Base-by-base conservation (phyloP, 352 stramenopile genomes). In the Phytophthora pseudosyringae region DNA sequence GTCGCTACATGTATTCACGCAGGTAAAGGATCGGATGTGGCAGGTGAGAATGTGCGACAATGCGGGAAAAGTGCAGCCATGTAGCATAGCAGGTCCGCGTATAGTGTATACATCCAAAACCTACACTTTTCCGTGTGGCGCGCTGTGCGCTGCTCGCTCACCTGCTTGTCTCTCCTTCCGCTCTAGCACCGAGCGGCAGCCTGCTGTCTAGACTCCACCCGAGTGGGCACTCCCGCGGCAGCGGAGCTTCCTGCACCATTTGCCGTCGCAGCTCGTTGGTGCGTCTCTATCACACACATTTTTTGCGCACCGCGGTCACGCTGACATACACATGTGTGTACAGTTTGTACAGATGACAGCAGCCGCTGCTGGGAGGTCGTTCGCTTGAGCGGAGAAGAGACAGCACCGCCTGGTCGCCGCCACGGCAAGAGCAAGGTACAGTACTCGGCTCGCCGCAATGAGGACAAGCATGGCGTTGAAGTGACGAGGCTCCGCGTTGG, bases 21-120 rank as follows among this genome's bases (percentile, higher is more conserved):
- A 60, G 49, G 32, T 39, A 32, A 11, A 3, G 1, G 49, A 56
- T 62, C 8, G 25, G 4, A 38, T 48, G 3, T 48, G 6, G 21
- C 10, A 69, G 38, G 53, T 41, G 8, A 25, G 16, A 45, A 45
- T 11, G 53, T 69, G 64, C 33, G 59, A 73, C 59, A 61, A 61
- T 51, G 59, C 16, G 40, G 52, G 39, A 36, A 44, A 48, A 36
- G 59, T 59, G 55, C 26, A 72, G 36, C 64, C 60, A 72, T 68
- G 45, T 63, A 55, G 52, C 64, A 68, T 46, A 60, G 39, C 50
- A 29, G 12, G 57, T 41, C 8, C 36, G 13, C n/a, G 45, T 11
- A 10, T 38, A 25, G 44, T 50, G 18, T 44, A 55, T 35, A 28
- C 35, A n/a, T 21, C 46, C 8, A 33, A 35, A 62, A 67, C 64